Evolutionary conservation across 2,329 filamentous ascomycete species (phyloP).

Genomic region (Coniochaeta prunicola): DNA sequence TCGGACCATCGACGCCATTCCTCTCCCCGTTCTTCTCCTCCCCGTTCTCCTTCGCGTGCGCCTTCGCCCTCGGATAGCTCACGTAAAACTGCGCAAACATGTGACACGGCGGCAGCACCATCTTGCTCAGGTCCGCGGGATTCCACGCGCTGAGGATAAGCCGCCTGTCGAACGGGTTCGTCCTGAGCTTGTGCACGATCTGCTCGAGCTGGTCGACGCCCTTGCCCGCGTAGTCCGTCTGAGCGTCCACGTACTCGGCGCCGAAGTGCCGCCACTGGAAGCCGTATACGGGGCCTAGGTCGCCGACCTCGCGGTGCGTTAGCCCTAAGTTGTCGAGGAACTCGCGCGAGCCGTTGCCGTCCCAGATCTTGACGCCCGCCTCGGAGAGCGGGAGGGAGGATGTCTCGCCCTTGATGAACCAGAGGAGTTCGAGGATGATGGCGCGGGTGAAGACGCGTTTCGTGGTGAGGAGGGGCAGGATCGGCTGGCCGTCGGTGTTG

Average conservation of each 20-base stretch:
- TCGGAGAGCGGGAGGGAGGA: slow-evolving; percentile 69
- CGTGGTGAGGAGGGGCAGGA: slow-evolving; percentile 91
- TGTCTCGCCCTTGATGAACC: slow-evolving; percentile 86
- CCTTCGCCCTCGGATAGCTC: slow-evolving; percentile 51
- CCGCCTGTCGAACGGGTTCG: slow-evolving; percentile 78
- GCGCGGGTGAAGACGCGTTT: slow-evolving; percentile 93
- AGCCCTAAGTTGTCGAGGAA: slow-evolving; percentile 85
- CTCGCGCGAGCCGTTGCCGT: slow-evolving; percentile 86
- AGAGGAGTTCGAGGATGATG: slow-evolving; percentile 86
- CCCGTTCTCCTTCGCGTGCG: slow-evolving; percentile 9
- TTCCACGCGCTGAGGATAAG: slow-evolving; percentile 96
- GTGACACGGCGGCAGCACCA: slow-evolving; percentile 91
- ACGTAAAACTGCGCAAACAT: slow-evolving; percentile 98
- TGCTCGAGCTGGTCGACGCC: slow-evolving; percentile 91
- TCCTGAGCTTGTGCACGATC: slow-evolving; percentile 77
- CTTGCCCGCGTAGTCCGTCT: slow-evolving; percentile 76
- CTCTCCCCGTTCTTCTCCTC: slow-evolving; percentile 16
- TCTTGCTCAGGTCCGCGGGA: slow-evolving; percentile 72
- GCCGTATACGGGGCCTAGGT: slow-evolving; percentile 92
- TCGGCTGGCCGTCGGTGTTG: slow-evolving; percentile 49
- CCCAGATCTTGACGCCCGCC: slow-evolving; percentile 93
- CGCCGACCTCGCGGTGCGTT: slow-evolving; percentile 72
- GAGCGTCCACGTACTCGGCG: slow-evolving; percentile 73
- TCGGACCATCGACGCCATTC: slow-evolving; percentile 11
- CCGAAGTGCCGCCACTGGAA: slow-evolving; percentile 99